phyloP scores from a whole-genome alignment of 179 eudicot species.

The Beta macrorhiza region DNA sequence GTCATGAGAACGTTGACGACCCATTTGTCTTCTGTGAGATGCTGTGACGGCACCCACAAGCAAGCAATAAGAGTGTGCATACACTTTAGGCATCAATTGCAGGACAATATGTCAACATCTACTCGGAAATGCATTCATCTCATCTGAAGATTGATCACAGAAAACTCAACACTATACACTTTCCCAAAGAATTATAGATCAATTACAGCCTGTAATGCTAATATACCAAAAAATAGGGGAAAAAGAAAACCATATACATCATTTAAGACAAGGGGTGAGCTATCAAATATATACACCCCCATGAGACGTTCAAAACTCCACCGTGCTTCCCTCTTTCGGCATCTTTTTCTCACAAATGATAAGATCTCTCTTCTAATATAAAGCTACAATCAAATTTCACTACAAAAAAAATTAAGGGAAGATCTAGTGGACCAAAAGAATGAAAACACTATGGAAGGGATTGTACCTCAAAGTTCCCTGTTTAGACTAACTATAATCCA shows the following conservation, averaged over 20 bases:
- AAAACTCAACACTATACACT: conserved; percentile 9
- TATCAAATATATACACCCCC: conserved; percentile 28
- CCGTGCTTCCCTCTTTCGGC: conserved; percentile 7
- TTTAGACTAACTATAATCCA: conserved; percentile 32
- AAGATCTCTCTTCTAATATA: conserved; percentile 11
- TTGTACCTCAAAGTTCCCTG: conserved; percentile 21
- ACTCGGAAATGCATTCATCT: neutral
- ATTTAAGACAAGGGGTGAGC: conserved; percentile 14
- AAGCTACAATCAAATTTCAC: conserved; percentile 24
- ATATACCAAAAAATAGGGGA: conserved; percentile 15
- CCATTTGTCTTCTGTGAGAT: neutral
- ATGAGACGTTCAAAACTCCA: conserved; percentile 13
- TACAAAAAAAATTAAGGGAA: conserved; percentile 33
- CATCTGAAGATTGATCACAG: neutral
- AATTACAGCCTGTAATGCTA: conserved; percentile 27
- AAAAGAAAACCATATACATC: conserved; percentile 22
- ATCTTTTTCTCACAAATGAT: conserved; percentile 10
- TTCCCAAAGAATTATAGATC: conserved; percentile 12
- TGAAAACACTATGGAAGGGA: conserved; percentile 16
- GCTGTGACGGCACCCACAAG: neutral
- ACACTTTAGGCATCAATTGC: neutral
- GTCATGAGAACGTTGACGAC: too few species aligned
- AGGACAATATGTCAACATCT: neutral
- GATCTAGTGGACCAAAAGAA: conserved; percentile 14
- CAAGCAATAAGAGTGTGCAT: neutral